Conservation (phyloP, 2,329 filamentous ascomycete genomes). For the Coleophoma eucalyptorum region DNA sequence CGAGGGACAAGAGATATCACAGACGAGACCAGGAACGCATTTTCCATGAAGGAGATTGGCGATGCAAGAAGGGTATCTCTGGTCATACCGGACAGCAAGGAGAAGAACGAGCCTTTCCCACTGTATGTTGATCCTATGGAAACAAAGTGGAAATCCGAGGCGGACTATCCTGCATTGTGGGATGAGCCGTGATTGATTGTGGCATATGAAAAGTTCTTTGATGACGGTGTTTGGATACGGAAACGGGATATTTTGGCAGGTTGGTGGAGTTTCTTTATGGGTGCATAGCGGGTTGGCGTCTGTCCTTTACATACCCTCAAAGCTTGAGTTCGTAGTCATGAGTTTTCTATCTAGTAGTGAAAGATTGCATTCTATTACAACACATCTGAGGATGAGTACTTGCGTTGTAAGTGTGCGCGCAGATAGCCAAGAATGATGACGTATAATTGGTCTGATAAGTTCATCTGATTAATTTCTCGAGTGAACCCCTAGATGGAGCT, state of each 20-base stretch:
- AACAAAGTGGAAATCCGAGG: not conserved
- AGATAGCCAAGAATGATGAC: too few species aligned
- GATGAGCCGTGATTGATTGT: not conserved
- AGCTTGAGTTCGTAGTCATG: too few species aligned
- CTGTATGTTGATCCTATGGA: not conserved
- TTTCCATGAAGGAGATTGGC: constrained; percentile 1
- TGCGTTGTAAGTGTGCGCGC: too few species aligned
- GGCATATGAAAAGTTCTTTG: not conserved
- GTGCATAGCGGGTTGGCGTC: not conserved
- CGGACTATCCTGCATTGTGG: not conserved
- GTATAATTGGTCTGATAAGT: too few species aligned
- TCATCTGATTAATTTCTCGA: too few species aligned
- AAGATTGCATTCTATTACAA: not conserved
- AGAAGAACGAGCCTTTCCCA: not conserved
- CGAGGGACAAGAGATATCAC: constrained; percentile 7
- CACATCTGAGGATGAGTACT: not conserved
- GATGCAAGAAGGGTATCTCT: not conserved
- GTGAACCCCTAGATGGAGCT: too few species aligned
- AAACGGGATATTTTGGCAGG: too few species aligned
- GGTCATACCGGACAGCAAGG: not conserved
- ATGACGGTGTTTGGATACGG: not conserved
- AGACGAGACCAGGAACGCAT: constrained; percentile 8
- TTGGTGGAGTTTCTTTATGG: too few species aligned
- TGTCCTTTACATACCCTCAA: too few species aligned
- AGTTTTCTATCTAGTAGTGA: not conserved